Conservation (phyloP, 768 basidiomycete species). For the Daedalea quercina region DNA sequence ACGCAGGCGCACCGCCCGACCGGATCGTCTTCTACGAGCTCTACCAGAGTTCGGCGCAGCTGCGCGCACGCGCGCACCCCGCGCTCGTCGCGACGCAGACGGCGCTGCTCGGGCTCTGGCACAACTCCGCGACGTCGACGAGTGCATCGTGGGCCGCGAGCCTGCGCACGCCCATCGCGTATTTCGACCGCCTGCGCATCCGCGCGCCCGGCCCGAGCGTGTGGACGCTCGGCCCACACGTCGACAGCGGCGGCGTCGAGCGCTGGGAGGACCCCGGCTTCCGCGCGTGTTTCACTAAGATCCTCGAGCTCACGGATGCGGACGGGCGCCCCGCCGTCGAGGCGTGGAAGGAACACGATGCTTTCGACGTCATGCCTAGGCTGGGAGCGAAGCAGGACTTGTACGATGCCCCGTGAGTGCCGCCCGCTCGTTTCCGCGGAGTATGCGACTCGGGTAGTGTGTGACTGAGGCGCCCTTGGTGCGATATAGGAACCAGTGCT, state of each 20-base stretch:
- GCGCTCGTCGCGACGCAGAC: constrained; percentile 49
- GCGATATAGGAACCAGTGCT: constrained; percentile 20
- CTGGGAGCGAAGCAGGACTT: constrained; percentile 56
- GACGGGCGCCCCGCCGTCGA: no score
- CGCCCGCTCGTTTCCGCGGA: no score
- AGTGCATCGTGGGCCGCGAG: constrained; percentile 31
- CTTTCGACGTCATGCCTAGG: constrained; percentile 53
- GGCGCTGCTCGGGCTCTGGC: constrained; percentile 54
- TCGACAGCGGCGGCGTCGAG: constrained; percentile 67
- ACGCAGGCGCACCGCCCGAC: constrained; percentile 55
- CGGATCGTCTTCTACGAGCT: constrained; percentile 71
- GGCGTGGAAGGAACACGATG: constrained; percentile 55
- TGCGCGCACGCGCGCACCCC: constrained; percentile 62
- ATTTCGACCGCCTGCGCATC: constrained; percentile 72
- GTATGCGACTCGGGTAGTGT: no score
- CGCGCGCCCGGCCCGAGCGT: constrained; percentile 62
- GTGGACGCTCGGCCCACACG: constrained; percentile 61
- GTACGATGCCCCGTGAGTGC: constrained; percentile 54
- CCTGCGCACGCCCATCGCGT: constrained; percentile 57
- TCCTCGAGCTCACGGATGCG: constrained; percentile 34
- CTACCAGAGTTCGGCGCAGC: constrained; percentile 62
- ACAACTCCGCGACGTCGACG: constrained; percentile 30
- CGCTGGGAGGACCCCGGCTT: constrained; percentile 62
- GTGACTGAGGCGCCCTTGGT: no score
- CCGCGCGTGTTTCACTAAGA: constrained; percentile 48